Conservation (phyloP, 106 monocot genomes). For the Alisma plantagoaquatica region DNA sequence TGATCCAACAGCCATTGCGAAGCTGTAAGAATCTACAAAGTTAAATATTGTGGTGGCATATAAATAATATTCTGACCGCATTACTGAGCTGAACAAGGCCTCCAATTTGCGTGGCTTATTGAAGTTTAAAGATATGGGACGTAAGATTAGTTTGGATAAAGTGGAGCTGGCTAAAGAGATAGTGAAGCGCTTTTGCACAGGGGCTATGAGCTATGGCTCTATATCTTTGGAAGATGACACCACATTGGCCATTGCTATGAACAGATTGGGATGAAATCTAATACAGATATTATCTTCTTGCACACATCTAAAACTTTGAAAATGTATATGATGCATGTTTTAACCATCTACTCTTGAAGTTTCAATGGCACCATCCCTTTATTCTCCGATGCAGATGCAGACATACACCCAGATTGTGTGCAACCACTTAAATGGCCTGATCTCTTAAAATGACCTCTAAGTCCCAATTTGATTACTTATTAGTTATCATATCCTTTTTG, state of each 20-base stretch:
- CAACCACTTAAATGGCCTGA: too few species aligned
- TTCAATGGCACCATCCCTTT: too few species aligned
- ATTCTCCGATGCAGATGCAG: too few species aligned
- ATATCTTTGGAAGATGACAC: constrained; percentile 93
- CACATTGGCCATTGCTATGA: constrained; percentile 88
- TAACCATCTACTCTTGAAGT: neutral
- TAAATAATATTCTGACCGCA: constrained; percentile 66
- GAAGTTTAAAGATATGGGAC: constrained; percentile 60
- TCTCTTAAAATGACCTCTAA: too few species aligned
- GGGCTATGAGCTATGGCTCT: constrained; percentile 98
- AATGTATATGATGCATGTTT: neutral
- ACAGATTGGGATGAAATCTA: constrained; percentile 88
- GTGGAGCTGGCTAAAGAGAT: constrained; percentile 84
- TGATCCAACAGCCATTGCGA: constrained; percentile 91
- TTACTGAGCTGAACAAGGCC: constrained; percentile 78
- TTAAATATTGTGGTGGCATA: constrained; percentile 72
- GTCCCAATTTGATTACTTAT: too few species aligned
- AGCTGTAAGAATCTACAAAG: constrained; percentile 83
- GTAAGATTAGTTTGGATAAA: constrained; percentile 62
- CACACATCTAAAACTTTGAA: neutral
- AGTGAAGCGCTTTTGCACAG: constrained; percentile 86
- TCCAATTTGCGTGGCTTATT: constrained; percentile 80
- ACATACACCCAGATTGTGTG: too few species aligned
- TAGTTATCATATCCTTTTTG: too few species aligned
- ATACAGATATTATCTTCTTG: constrained; percentile 49